Percentiles rank a stretch among this genome's conserved stretches.
These are phyloP conservation scores for Sarcodon aspratus DNA, from an alignment of 768 basidiomycete species.

Conservation along the genomic window DNA sequence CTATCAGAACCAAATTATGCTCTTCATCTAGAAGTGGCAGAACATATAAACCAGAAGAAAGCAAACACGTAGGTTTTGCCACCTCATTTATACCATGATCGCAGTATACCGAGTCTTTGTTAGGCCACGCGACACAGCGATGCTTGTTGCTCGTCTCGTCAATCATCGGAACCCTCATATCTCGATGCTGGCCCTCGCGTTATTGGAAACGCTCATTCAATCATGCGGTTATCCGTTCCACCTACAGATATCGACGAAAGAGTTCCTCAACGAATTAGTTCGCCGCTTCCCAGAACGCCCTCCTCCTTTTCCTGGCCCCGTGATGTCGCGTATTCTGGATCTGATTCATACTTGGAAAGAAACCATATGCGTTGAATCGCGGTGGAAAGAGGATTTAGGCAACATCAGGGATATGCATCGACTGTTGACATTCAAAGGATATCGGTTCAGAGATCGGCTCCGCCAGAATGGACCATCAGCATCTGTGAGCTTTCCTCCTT, in stretches of 20 bases:
- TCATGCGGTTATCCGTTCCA: constrained; percentile 97
- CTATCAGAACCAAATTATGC: constrained; percentile 87
- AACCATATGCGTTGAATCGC: constrained; percentile 75
- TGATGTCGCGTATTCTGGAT: constrained; percentile 91
- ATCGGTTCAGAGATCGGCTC: constrained; percentile 52
- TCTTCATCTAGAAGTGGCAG: constrained; percentile 86
- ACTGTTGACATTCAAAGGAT: constrained; percentile 87
- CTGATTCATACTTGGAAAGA: constrained; percentile 93
- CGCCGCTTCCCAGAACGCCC: constrained; percentile 96
- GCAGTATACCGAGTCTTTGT: background rate
- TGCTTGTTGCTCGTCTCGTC: constrained; percentile 70
- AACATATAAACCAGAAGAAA: constrained; percentile 89
- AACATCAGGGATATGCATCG: constrained; percentile 98
- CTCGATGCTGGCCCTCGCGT: constrained; percentile 72
- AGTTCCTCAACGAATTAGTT: constrained; percentile 97
- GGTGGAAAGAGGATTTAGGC: constrained; percentile 93
- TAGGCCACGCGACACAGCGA: constrained; percentile 87
- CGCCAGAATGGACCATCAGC: constrained; percentile 20
- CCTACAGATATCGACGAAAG: constrained; percentile 93
- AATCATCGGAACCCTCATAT: constrained; percentile 93
- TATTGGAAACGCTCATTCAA: constrained; percentile 87
- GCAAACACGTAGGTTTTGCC: constrained; percentile 74
- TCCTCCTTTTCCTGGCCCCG: constrained; percentile 86
- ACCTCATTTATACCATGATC: background rate
- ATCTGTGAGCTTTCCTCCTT: constrained; percentile 25